A percentile compares a stretch with the other conserved stretches of the same genome.
phyloP scores from a whole-genome alignment of 805 yeast species.

The Wickerhamomyces rabaulensis region DNA sequence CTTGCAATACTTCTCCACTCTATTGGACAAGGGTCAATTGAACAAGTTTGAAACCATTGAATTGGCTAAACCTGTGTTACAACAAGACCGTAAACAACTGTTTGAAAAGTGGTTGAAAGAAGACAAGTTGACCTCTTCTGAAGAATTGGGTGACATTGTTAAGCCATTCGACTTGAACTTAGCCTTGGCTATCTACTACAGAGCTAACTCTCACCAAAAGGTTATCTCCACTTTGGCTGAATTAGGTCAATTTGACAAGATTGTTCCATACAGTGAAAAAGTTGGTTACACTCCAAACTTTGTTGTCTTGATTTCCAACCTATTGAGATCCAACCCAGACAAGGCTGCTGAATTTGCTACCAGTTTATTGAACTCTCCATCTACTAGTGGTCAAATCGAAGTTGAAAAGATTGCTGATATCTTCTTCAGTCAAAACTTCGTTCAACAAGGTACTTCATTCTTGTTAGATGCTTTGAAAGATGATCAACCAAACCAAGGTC shows the following conservation, averaged over 20 bases:
- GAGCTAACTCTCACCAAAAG: slow-evolving; percentile 78
- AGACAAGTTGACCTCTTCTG: slow-evolving; percentile 91
- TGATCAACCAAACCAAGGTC: slow-evolving; percentile 92
- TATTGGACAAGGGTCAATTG: slow-evolving; percentile 87
- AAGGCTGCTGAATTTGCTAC: slow-evolving; percentile 97
- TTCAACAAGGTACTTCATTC: slow-evolving; percentile 98
- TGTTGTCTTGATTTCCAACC: slow-evolving; percentile 81
- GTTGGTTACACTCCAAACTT: slow-evolving; percentile 87
- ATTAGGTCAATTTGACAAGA: slow-evolving; percentile 93
- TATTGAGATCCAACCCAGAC: slow-evolving; percentile 92
- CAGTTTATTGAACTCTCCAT: slow-evolving; percentile 65
- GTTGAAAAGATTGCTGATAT: slow-evolving; percentile 88
- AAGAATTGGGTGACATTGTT: slow-evolving; percentile 94
- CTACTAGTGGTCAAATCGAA: slow-evolving; percentile 55
- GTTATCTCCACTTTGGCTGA: slow-evolving; percentile 92
- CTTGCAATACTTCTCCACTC: slow-evolving; percentile 83
- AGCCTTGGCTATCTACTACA: slow-evolving; percentile 86
- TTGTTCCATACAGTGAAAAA: slow-evolving; percentile 88
- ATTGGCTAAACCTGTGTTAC: slow-evolving; percentile 90
- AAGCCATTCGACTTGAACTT: slow-evolving; percentile 81
- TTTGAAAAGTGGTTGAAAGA: slow-evolving; percentile 96
- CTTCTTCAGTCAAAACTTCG: slow-evolving; percentile 87
- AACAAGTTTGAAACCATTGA: slow-evolving; percentile 93
- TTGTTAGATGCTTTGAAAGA: slow-evolving; percentile 90
- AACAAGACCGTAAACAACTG: slow-evolving; percentile 88